Evolutionary conservation across 257 asterid species (phyloP).

Genomic region (Nicotiana otophora): DNA sequence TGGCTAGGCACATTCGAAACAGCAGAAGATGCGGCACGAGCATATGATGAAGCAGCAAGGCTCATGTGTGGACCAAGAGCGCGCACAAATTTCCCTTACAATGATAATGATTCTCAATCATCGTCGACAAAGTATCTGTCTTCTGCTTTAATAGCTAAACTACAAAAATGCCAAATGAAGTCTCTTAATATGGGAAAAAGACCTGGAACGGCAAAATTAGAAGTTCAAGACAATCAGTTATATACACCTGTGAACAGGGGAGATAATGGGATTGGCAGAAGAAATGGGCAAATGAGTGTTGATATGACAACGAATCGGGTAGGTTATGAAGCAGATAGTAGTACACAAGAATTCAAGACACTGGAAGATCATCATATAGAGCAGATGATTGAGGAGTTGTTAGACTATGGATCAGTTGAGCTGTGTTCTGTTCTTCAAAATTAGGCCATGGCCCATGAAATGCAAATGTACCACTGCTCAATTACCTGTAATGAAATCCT

Average conservation of each 20-base stretch:
- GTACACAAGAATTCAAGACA: conserved; percentile 31
- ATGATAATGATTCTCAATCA: conserved; percentile 29
- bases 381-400: conserved; percentile 70
- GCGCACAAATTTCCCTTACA: conserved; percentile 48
- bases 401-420: conserved; percentile 55
- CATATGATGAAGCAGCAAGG: conserved; percentile 78
- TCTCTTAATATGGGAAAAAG: conserved; percentile 42
- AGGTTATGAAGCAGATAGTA: conserved; percentile 10
- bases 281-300: conserved; percentile 7
- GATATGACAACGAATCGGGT: conserved; percentile 11
- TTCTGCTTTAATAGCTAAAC: conserved; percentile 50
- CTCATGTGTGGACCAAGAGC: conserved; percentile 71
- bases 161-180: conserved; percentile 57
- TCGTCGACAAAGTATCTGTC: conserved; percentile 39
- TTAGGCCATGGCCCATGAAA: conserved; percentile 10
- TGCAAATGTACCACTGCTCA: neutral
- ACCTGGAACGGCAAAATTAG: neutral
- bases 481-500: conserved; percentile 1
- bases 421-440: conserved; percentile 32
- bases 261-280: neutral
- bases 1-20: conserved; percentile 85
- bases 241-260: neutral
- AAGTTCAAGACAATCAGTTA: neutral
- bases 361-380: conserved; percentile 62
- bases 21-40: conserved; percentile 80